phyloP scores from a whole-genome alignment of 257 asterid species.

The Primulina eburnea region DNA sequence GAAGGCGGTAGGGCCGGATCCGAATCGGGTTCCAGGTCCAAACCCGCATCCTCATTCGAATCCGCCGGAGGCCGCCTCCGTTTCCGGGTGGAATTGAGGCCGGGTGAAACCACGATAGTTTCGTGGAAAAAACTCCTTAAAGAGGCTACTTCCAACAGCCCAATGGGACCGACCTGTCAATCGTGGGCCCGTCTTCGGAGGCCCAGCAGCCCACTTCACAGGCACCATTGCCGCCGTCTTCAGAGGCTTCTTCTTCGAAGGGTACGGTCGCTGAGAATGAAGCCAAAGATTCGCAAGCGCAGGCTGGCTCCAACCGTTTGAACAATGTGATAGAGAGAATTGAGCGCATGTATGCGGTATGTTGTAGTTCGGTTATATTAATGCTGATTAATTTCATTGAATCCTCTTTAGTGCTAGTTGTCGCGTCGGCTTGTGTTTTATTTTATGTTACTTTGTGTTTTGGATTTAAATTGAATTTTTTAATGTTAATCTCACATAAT shows the following conservation, averaged over 20 bases:
- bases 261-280: conserved; percentile 43
- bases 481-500: neutral
- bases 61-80: conserved; percentile 70
- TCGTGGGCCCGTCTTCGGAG: conserved; percentile 25
- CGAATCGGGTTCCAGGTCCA: conserved; percentile 33
- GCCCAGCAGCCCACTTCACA: conserved; percentile 39
- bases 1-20: conserved; percentile 37
- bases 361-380: conserved; percentile 23
- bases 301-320: conserved; percentile 72
- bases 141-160: conserved; percentile 52
- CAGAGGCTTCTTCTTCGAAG: conserved; percentile 37
- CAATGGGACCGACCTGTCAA: conserved; percentile 31
- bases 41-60: conserved; percentile 52
- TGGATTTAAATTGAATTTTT: neutral
- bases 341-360: conserved; percentile 97
- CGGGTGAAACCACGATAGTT: conserved; percentile 93
- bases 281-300: conserved; percentile 46
- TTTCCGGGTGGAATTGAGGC: conserved; percentile 75
- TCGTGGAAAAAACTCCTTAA: conserved; percentile 94
- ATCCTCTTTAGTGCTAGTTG: neutral
- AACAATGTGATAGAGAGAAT: conserved; percentile 86
- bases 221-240: conserved; percentile 35
- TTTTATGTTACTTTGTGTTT: no score
- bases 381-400: neutral
- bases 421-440: neutral